These are phyloP conservation scores for Entomortierella chlamydospora DNA, from an alignment of 192 early-diverging fungal species.

Conservation along the genomic window DNA sequence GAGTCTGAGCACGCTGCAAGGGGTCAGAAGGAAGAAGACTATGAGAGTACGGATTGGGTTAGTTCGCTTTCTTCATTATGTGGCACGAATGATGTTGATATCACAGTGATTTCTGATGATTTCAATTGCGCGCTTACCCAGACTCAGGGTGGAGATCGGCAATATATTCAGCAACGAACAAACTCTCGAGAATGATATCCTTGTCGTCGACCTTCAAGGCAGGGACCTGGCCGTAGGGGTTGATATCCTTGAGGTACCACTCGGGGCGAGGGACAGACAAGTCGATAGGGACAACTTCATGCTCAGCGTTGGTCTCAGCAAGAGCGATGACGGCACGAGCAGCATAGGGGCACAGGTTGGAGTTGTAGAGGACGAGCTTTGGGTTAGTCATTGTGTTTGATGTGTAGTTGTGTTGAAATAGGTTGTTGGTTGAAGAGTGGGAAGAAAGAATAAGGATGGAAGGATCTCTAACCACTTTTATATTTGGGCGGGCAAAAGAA, in stretches of 20 bases:
- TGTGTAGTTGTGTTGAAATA: not conserved
- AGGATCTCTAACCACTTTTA: not conserved
- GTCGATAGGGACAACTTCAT: constrained; percentile 72
- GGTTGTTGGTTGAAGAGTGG: not conserved
- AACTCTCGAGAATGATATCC: constrained; percentile 71
- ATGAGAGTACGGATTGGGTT: no score
- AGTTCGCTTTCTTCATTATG: not conserved
- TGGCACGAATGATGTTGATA: no score
- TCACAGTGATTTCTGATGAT: no score
- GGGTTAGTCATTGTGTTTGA: constrained; percentile 24
- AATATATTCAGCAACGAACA: constrained; percentile 75
- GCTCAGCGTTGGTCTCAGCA: constrained; percentile 62
- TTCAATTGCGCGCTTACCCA: constrained; percentile 44
- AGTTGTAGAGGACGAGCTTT: constrained; percentile 71
- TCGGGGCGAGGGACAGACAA: constrained; percentile 72
- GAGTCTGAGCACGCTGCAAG: constrained; percentile 55
- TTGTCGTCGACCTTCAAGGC: constrained; percentile 65
- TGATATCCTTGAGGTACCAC: constrained; percentile 69
- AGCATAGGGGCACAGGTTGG: constrained; percentile 73
- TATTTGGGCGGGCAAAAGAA: not conserved
- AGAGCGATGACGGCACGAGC: constrained; percentile 74
- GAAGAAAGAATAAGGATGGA: not conserved
- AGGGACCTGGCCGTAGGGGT: constrained; percentile 79
- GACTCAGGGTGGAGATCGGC: constrained; percentile 71
- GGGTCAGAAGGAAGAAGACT: constrained; percentile 60